Evolutionary conservation across 371 early-diverging fungal genomes (phyloP).

Genomic region (Mucor saturninus): DNA sequence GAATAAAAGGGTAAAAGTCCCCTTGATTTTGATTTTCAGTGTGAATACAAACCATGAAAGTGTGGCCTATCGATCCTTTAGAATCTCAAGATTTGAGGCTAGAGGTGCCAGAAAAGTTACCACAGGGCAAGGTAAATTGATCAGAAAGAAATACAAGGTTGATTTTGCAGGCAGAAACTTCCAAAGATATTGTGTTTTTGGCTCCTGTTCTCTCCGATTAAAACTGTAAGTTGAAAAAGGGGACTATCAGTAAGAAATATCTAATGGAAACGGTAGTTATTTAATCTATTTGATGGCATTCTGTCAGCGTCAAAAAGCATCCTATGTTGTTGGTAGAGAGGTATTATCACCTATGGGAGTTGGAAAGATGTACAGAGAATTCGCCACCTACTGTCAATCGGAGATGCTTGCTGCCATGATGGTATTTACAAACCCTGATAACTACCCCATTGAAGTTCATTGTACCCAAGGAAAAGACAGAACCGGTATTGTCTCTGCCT

Average conservation of each 20-base stretch:
- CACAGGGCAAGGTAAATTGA: constrained; percentile 11
- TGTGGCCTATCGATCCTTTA: too few species aligned
- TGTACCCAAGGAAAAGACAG: constrained; percentile 85
- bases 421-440: constrained; percentile 56
- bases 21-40: too few species aligned
- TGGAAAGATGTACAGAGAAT: constrained; percentile 62
- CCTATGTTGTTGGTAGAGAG: constrained; percentile 51
- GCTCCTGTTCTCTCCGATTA: constrained; percentile 33
- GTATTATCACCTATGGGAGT: constrained; percentile 64
- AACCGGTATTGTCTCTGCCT: constrained; percentile 70
- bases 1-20: too few species aligned
- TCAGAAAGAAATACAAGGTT: constrained; percentile 40
- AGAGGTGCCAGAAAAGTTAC: too few species aligned
- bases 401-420: constrained; percentile 59
- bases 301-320: constrained; percentile 50
- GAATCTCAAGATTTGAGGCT: too few species aligned
- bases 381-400: constrained; percentile 56
- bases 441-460: constrained; percentile 77
- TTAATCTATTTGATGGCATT: constrained; percentile 33
- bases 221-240: constrained; percentile 37
- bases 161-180: constrained; percentile 52
- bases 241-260: background rate
- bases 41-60: too few species aligned
- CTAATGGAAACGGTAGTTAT: constrained; percentile 17
- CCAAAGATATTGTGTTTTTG: constrained; percentile 48